Conservation (phyloP, 2,329 filamentous ascomycete genomes). For the Lachnellula arida region DNA sequence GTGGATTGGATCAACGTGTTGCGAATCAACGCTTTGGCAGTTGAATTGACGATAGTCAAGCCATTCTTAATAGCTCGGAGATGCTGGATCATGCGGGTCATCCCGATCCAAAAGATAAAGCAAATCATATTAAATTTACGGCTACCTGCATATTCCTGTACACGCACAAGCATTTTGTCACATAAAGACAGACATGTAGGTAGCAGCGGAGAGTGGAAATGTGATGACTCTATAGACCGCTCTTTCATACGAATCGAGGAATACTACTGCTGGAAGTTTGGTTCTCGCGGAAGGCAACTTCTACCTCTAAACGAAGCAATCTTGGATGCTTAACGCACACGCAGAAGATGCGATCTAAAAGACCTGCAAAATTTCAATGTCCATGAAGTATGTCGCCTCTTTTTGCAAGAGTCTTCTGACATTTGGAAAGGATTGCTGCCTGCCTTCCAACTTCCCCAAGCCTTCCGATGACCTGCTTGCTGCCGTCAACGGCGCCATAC, state of each 20-base stretch:
- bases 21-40: not conserved
- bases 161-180: not conserved
- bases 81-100: not conserved
- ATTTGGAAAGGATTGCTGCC: slow-evolving; percentile 71
- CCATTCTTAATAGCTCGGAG: not conserved
- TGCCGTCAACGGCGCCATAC: slow-evolving; percentile 80
- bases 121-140: not conserved
- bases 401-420: slow-evolving; percentile 47
- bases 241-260: slow-evolving; percentile 1
- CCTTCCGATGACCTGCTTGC: slow-evolving; percentile 71
- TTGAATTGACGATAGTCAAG: too few relatives aligned
- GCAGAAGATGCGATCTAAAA: not conserved
- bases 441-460: slow-evolving; percentile 77
- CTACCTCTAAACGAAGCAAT: not conserved
- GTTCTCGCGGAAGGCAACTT: not conserved
- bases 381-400: slow-evolving; percentile 30
- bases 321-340: not conserved
- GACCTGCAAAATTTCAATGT: slow-evolving; percentile 15
- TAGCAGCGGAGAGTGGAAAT: not conserved
- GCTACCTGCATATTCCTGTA: not conserved
- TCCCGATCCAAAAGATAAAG: too few relatives aligned
- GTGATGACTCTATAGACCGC: not conserved
- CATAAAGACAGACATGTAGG: not conserved
- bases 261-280: slow-evolving; percentile 2
- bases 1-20: not conserved